phyloP scores from a whole-genome alignment of 371 early-diverging fungal species.

The Mortierella sp. region DNA sequence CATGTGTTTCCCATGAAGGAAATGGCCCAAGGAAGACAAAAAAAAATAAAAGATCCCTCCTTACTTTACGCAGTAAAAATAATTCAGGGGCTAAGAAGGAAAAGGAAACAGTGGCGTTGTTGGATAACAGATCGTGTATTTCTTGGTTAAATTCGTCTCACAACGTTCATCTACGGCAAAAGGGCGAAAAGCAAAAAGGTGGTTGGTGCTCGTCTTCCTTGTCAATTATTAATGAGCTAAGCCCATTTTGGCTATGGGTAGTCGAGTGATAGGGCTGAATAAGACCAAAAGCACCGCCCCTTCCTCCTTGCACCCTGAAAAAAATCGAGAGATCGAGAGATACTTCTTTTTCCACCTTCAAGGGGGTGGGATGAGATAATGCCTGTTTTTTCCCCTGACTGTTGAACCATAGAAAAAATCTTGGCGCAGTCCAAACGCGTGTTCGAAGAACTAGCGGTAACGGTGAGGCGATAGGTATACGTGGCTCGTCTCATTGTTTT shows the following conservation, averaged over 20 bases:
- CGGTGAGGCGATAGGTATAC: no score
- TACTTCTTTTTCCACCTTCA: neutral
- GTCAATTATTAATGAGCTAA: neutral
- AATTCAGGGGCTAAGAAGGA: neutral
- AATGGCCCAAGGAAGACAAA: neutral
- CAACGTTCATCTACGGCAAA: neutral
- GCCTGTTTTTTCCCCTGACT: neutral
- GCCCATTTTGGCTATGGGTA: neutral
- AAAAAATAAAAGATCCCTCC: neutral
- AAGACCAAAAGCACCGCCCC: neutral
- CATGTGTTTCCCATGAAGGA: neutral
- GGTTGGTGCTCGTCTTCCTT: neutral
- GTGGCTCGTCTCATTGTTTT: no score
- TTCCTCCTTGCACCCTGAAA: neutral
- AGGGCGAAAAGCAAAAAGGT: neutral
- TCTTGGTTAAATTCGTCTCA: neutral
- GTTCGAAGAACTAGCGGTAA: no score
- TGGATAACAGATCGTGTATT: no score
- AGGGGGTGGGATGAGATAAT: neutral
- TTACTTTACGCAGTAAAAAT: neutral
- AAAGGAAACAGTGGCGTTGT: neutral
- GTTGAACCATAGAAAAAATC: no score
- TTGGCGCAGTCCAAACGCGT: slow-evolving; percentile 5
- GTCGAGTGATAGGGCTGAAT: neutral
- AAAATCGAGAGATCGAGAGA: neutral